These are phyloP conservation scores for Lecanicillium sp. DNA, from an alignment of 2,329 filamentous ascomycete genomes.

Conservation along the genomic window DNA sequence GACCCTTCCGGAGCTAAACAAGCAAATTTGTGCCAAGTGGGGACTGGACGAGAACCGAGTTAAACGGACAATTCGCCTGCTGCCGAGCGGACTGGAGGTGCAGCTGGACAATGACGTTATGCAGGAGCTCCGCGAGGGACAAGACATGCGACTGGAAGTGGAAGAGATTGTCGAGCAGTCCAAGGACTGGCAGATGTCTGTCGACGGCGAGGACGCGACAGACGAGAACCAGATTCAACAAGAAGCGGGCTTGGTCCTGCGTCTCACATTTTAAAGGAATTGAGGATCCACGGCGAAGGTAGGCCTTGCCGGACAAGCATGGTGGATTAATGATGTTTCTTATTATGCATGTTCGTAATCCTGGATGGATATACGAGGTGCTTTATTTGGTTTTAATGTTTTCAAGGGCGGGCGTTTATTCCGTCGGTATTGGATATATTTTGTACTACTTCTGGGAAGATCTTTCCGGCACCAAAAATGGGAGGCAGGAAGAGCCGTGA, in stretches of 20 bases:
- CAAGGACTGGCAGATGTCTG: constrained; percentile 56
- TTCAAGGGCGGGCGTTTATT: not conserved
- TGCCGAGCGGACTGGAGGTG: constrained; percentile 70
- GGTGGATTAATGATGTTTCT: too few relatives aligned
- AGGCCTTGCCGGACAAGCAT: too few relatives aligned
- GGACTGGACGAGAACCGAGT: constrained; percentile 68
- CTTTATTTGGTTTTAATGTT: not conserved
- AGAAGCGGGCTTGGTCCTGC: constrained; percentile 13
- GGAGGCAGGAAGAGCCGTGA: constrained; percentile 9
- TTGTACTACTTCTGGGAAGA: constrained; percentile 7
- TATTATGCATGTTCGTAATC: constrained; percentile 6
- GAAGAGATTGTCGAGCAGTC: constrained; percentile 35
- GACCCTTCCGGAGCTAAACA: constrained; percentile 67
- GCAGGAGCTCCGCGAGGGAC: constrained; percentile 75
- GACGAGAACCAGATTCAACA: constrained; percentile 22
- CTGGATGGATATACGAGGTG: not conserved
- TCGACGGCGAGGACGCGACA: constrained; percentile 41
- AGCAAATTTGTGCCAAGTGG: constrained; percentile 71
- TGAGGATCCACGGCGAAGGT: not conserved
- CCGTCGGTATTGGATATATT: not conserved
- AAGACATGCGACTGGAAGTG: constrained; percentile 80
- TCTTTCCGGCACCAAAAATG: not conserved
- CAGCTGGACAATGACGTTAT: constrained; percentile 89
- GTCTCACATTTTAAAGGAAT: constrained; percentile 16
- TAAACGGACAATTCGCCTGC: constrained; percentile 64